Conservation (phyloP, 306 rosid species). For the Glycyrrhiza uralensis region DNA sequence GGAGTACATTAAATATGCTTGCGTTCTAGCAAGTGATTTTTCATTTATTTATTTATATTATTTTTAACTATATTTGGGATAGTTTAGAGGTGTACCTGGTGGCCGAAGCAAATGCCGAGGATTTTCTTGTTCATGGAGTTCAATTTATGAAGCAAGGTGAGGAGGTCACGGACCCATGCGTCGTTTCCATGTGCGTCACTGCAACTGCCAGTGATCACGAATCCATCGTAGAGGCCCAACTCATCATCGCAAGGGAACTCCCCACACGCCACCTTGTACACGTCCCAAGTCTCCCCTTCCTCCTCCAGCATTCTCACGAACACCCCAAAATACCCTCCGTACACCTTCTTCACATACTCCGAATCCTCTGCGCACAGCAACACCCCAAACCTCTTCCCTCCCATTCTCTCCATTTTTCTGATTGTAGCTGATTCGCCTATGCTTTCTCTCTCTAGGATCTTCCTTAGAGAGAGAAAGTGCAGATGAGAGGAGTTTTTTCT, state of each 20-base stretch:
- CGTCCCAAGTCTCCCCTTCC: conserved; percentile 76
- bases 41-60: no score
- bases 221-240: conserved; percentile 54
- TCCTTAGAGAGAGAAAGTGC: conserved; percentile 23
- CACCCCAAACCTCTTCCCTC: conserved; percentile 51
- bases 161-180: conserved; percentile 59
- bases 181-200: conserved; percentile 81
- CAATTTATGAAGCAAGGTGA: conserved; percentile 46
- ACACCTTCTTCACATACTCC: conserved; percentile 62
- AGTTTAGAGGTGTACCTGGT: conserved; percentile 44
- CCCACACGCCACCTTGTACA: conserved; percentile 58
- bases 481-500: neutral
- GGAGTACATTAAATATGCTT: no score
- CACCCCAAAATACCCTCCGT: conserved; percentile 86
- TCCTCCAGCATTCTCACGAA: conserved; percentile 74
- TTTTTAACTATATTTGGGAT: neutral
- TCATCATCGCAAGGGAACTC: conserved; percentile 64
- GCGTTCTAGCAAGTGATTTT: no score
- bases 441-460: conserved; percentile 15
- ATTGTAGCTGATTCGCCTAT: no score
- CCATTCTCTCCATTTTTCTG: neutral
- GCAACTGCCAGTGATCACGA: conserved; percentile 81
- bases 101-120: conserved; percentile 91
- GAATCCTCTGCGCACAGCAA: conserved; percentile 82
- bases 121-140: conserved; percentile 59